A percentile compares a stretch with the other conserved stretches of the same genome.
Evolutionary conservation across 257 asterid species (phyloP).

Genomic region (Gentiana straminea): DNA sequence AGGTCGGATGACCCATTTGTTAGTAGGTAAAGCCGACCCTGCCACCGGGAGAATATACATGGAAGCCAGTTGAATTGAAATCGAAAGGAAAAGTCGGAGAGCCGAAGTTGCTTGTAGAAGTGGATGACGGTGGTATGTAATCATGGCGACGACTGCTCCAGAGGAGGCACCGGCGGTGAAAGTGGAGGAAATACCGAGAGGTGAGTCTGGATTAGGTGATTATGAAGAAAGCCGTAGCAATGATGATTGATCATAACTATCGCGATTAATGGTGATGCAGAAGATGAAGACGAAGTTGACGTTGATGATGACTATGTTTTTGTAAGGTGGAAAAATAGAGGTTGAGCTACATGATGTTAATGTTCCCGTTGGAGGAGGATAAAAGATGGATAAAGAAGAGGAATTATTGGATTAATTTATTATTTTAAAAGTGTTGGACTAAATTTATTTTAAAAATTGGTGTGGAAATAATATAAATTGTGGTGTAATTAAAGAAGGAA

Average conservation of each 20-base stretch:
- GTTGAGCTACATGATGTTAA: too few relatives aligned
- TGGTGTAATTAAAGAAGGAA: too few relatives aligned
- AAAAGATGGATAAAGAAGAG: too few relatives aligned
- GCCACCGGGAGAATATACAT: conserved; percentile 32
- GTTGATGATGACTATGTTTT: conserved; percentile 5
- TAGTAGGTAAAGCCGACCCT: too few relatives aligned
- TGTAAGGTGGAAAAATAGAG: conserved; percentile 4
- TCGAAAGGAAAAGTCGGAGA: conserved; percentile 68
- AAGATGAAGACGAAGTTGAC: conserved; percentile 13
- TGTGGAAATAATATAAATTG: too few relatives aligned
- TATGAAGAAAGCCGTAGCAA: too few relatives aligned
- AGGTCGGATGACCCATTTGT: too few relatives aligned
- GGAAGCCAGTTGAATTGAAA: conserved; percentile 41
- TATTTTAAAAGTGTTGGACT: too few relatives aligned
- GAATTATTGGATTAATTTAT: too few relatives aligned
- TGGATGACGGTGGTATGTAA: conserved; percentile 35
- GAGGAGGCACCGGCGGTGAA: conserved; percentile 52
- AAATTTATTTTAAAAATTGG: too few relatives aligned
- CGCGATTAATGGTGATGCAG: conserved; percentile 62
- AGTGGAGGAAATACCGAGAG: conserved; percentile 52
- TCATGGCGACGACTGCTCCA: conserved; percentile 76
- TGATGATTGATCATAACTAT: conserved; percentile 47
- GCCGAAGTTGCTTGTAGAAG: conserved; percentile 66
- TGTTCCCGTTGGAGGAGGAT: too few relatives aligned
- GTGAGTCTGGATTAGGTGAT: conserved; percentile 63